phyloP scores from a whole-genome alignment of 805 yeast species.

The Priceomyces castillae region DNA sequence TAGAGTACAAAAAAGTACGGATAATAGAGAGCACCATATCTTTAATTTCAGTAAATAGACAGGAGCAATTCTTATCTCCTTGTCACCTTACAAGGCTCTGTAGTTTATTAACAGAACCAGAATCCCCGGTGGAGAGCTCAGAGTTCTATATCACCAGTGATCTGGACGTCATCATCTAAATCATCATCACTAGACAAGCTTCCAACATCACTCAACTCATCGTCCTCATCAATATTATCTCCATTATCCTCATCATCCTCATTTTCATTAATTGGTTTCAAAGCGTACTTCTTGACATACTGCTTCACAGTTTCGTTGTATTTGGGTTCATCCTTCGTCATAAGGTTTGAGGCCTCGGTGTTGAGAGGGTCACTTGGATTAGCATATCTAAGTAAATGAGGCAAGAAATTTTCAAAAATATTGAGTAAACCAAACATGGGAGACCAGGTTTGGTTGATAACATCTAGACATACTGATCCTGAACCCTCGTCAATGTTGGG shows the following conservation, averaged over 20 bases:
- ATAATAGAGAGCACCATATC: too few relatives aligned
- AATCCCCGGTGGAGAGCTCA: neutral
- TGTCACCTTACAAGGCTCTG: neutral
- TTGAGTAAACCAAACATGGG: constrained; percentile 93
- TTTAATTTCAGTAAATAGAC: too few relatives aligned
- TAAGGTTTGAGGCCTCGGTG: constrained; percentile 80
- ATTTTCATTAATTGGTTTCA: constrained; percentile 42
- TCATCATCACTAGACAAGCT: constrained; percentile 50
- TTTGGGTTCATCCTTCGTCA: constrained; percentile 61
- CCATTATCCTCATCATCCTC: constrained; percentile 27
- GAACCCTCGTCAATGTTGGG: constrained; percentile 91
- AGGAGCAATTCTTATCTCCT: neutral
- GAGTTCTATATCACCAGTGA: constrained; percentile 34
- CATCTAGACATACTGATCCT: constrained; percentile 94
- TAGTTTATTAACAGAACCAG: neutral
- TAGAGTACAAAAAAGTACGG: too few relatives aligned
- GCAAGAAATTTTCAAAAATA: constrained; percentile 88
- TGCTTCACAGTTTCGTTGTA: constrained; percentile 70
- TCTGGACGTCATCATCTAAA: constrained; percentile 28
- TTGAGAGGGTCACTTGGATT: constrained; percentile 93
- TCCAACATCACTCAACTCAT: constrained; percentile 48
- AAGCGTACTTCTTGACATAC: constrained; percentile 67
- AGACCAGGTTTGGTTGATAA: constrained; percentile 96
- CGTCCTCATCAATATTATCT: constrained; percentile 35
- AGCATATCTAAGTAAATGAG: constrained; percentile 88